Conservation (phyloP, 495 filamentous ascomycete species). For the Penicillium parvum region DNA sequence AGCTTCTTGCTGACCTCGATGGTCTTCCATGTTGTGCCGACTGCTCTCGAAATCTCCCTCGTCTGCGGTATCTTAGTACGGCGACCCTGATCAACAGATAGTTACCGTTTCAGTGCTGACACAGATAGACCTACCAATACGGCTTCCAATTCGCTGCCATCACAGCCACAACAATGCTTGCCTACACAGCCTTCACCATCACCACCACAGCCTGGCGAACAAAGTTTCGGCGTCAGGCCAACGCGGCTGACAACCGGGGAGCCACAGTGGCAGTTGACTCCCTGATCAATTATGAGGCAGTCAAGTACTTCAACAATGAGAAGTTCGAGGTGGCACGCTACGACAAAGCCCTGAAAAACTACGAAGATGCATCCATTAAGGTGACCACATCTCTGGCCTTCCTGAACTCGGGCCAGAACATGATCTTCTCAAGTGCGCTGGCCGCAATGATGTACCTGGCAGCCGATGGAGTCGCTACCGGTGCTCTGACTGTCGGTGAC, state of each 20-base stretch:
- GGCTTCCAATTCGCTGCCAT: constrained; percentile 87
- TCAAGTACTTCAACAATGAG: constrained; percentile 99
- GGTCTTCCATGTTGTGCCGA: constrained; percentile 96
- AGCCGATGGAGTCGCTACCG: constrained; percentile 77
- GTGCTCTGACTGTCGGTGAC: constrained; percentile 85
- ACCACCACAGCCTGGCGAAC: constrained; percentile 94
- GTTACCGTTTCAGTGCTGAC: too few relatives aligned
- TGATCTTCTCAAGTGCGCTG: constrained; percentile 93
- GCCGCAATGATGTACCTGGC: constrained; percentile 99
- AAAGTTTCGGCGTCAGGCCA: constrained; percentile 89
- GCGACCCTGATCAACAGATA: too few relatives aligned
- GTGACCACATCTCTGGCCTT: constrained; percentile 88
- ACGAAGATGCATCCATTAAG: constrained; percentile 94
- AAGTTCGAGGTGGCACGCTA: constrained; percentile 88
- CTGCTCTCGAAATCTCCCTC: constrained; percentile 87
- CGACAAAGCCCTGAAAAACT: constrained; percentile 76
- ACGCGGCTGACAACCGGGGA: constrained; percentile 92
- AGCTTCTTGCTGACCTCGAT: constrained; percentile 95
- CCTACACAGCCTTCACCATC: constrained; percentile 93
- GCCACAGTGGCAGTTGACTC: constrained; percentile 95
- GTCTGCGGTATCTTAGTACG: constrained; percentile 85
- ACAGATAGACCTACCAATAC: constrained; percentile 83
- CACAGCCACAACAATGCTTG: constrained; percentile 84
- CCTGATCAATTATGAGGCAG: constrained; percentile 96
- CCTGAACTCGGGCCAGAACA: constrained; percentile 95